Conservation (phyloP, 2,329 filamentous ascomycete genomes). For the Penicillium sp. region DNA sequence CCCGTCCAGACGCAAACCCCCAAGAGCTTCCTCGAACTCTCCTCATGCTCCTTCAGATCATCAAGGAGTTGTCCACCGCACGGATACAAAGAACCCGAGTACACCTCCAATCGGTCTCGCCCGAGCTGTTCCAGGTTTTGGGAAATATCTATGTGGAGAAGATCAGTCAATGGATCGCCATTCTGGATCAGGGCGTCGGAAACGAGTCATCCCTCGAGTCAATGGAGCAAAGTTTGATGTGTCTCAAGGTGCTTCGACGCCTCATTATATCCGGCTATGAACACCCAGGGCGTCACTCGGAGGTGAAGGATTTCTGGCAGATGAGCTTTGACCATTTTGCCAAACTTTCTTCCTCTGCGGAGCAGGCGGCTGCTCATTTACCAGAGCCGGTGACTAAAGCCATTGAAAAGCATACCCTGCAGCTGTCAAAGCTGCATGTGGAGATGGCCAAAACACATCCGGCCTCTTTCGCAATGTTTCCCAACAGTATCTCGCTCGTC, state of each 20-base stretch:
- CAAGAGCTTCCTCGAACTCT: conserved; percentile 67
- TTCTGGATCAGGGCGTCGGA: conserved; percentile 54
- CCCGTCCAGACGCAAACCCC: conserved; percentile 51
- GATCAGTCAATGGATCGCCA: conserved; percentile 62
- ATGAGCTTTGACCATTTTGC: conserved; percentile 71
- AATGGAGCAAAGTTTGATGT: conserved; percentile 70
- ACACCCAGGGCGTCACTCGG: conserved; percentile 69
- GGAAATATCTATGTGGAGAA: conserved; percentile 72
- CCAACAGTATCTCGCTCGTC: conserved; percentile 70
- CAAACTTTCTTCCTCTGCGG: conserved; percentile 61
- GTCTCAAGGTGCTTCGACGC: conserved; percentile 74
- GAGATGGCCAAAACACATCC: conserved; percentile 77
- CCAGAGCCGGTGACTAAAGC: conserved; percentile 52
- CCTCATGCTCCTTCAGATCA: conserved; percentile 72
- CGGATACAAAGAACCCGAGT: conserved; percentile 69
- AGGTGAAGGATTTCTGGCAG: conserved; percentile 74
- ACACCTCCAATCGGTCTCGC: conserved; percentile 69
- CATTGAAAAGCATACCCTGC: conserved; percentile 80
- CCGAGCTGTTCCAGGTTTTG: conserved; percentile 77
- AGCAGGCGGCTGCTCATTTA: conserved; percentile 49
- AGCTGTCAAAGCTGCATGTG: conserved; percentile 86
- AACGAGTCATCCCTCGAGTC: conserved; percentile 57
- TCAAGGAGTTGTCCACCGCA: conserved; percentile 85
- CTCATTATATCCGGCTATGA: conserved; percentile 79
- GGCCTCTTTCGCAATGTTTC: conserved; percentile 74